phyloP scores from a whole-genome alignment of 192 early-diverging fungal genomes.

The Dispira simplex region DNA sequence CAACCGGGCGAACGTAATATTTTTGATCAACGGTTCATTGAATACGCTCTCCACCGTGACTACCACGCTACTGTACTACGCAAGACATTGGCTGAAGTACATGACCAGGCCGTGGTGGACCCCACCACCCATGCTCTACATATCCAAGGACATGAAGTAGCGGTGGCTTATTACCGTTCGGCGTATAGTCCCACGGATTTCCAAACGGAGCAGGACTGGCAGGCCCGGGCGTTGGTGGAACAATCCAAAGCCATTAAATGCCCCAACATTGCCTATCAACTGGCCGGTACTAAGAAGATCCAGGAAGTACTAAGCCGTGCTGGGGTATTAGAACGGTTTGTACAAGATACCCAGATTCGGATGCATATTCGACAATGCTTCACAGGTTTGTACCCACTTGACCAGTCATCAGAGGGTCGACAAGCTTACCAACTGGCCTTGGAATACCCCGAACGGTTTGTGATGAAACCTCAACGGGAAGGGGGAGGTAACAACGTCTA shows the following conservation, averaged over 20 bases:
- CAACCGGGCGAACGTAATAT: slow-evolving; percentile 87
- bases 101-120: slow-evolving; percentile 37
- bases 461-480: slow-evolving; percentile 94
- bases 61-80: slow-evolving; percentile 2
- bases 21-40: slow-evolving; percentile 85
- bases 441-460: slow-evolving; percentile 45
- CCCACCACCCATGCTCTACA: slow-evolving; percentile 33
- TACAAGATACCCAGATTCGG: slow-evolving; percentile 26
- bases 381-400: slow-evolving; percentile 83
- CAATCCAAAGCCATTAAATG: slow-evolving; percentile 71
- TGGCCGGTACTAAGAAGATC: slow-evolving; percentile 91
- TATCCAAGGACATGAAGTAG: slow-evolving; percentile 56
- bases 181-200: slow-evolving; percentile 86
- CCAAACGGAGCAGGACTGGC: slow-evolving; percentile 75
- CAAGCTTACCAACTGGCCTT: slow-evolving; percentile 51
- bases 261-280: slow-evolving; percentile 78
- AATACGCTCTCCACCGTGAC: slow-evolving; percentile 39
- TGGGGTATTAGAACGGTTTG: slow-evolving; percentile 58
- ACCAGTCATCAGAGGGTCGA: slow-evolving; percentile 42
- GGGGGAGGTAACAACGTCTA: slow-evolving; percentile 91
- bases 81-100: slow-evolving; percentile 39
- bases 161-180: slow-evolving; percentile 81
- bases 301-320: slow-evolving; percentile 82
- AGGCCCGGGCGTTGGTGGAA: slow-evolving; percentile 73
- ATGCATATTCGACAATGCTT: slow-evolving; percentile 52